A percentile compares a stretch with the other conserved stretches of the same genome.
Conservation (phyloP, 345 rosid genomes). For the Gossypium herbaceum region DNA sequence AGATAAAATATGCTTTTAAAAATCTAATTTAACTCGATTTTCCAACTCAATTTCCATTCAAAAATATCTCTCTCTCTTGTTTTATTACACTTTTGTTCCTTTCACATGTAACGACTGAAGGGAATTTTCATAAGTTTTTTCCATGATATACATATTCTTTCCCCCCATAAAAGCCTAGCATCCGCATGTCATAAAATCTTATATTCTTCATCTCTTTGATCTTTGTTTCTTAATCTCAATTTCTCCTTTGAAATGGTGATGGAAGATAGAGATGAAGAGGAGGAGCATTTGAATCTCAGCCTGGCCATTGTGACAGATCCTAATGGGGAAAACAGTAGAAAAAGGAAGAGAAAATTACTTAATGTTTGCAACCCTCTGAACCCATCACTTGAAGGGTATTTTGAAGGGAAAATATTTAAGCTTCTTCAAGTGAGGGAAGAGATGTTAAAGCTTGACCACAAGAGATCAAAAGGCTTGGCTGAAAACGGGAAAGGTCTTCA, state of each 20-base stretch:
- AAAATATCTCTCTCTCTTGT: not conserved
- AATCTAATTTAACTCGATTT: too few relatives aligned
- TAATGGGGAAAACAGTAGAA: conserved; percentile 17
- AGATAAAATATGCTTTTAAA: too few relatives aligned
- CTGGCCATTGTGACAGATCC: conserved; percentile 39
- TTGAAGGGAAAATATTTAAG: conserved; percentile 42
- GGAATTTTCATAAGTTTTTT: conserved; percentile 37
- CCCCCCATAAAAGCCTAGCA: conserved; percentile 25
- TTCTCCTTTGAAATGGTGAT: not conserved
- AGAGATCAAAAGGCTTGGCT: conserved; percentile 15
- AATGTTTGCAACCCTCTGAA: not conserved
- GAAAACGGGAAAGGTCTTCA: conserved; percentile 51
- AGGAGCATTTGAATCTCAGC: conserved; percentile 46
- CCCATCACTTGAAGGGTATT: conserved; percentile 21
- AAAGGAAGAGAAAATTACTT: conserved; percentile 30
- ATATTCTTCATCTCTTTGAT: not conserved
- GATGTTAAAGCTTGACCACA: conserved; percentile 38
- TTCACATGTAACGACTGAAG: conserved; percentile 29
- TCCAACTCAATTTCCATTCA: too few relatives aligned
- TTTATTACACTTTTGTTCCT: conserved; percentile 18
- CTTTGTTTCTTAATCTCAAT: not conserved
- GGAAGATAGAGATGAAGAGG: conserved; percentile 36
- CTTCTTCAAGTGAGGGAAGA: conserved; percentile 57
- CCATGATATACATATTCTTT: not conserved
- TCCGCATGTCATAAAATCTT: not conserved